Base-by-base conservation (phyloP, 495 filamentous ascomycete genomes). In the Hypomontagnella monticulosa region DNA sequence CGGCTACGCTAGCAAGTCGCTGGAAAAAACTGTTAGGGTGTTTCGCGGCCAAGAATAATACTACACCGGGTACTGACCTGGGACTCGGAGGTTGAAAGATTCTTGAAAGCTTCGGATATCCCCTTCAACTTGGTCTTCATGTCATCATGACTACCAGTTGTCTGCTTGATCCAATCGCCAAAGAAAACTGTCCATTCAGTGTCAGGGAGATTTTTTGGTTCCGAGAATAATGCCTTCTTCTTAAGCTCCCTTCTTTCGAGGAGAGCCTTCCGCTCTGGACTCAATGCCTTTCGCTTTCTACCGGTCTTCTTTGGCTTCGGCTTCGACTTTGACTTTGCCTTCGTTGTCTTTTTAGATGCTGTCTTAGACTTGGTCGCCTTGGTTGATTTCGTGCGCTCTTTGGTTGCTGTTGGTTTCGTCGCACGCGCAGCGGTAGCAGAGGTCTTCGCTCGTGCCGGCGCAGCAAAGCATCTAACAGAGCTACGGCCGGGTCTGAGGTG, bases 1-100 rank as follows among this genome's bases (percentile, higher is more conserved):
- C 76, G 34, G 82, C 85, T 30, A 81, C 67, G 75, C 73, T 84
- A 83, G 56, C 9, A n/a, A 77, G 64, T 43, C 41, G 47, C 79
- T 81, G 49, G 14, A 14, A 37, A 41, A 14, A 37, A 41, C 3
- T 18, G 27, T 74, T 41, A 70, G 67, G 0, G 14, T 8, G 34
- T 12, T 16, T 49, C 37, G 34, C 12, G 11, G 32, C 16, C n/a
- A 16, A 3, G 18, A 14, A 3, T 19, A 37, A 40, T 16, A 19
- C 41, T 23, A 9, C 34, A 27, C 20, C 41, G 33, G 23, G 43
- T 38, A 70, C 79, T 46, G 46, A 78, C 78, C 68, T 80, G 54
- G 2, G 47, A 5, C 48, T 76, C 73, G 0, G 66, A 36, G 14
- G 53, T 27, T 8, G 78, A 46, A 30, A 82, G 59, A 11, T 38